These are phyloP conservation scores for Globisporangium mamillatum DNA, from an alignment of 352 stramenopile species.

Conservation along the genomic window DNA sequence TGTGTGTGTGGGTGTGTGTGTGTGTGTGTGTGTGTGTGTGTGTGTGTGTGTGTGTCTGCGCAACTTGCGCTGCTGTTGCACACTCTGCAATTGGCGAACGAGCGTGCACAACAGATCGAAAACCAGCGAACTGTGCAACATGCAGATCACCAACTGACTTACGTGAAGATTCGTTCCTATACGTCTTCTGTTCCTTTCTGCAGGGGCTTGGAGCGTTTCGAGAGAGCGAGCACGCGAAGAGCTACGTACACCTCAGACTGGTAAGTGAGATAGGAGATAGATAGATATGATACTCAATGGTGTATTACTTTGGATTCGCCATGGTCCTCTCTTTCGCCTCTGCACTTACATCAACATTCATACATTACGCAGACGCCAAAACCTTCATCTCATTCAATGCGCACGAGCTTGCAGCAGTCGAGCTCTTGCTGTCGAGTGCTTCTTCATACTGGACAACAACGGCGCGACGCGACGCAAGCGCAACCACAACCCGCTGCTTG, in stretches of 20 bases:
- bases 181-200: neutral
- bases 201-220: neutral
- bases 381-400: neutral
- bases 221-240: neutral
- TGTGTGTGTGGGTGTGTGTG: no score
- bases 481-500: neutral
- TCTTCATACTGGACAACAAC: neutral
- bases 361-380: constrained; percentile 4
- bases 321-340: neutral
- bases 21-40: neutral
- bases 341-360: constrained; percentile 7
- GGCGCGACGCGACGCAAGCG: neutral
- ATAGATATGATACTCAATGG: constrained; percentile 3
- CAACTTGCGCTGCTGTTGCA: neutral
- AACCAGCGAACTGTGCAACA: neutral
- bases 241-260: neutral
- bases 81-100: constrained; percentile 1
- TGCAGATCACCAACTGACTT: neutral
- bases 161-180: neutral
- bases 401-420: neutral
- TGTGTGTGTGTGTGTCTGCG: neutral
- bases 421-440: neutral
- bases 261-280: neutral
- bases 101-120: neutral
- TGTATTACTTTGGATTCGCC: neutral